A percentile compares a stretch with the other conserved stretches of the same genome.
phyloP scores from a whole-genome alignment of 768 basidiomycete genomes.

The Galerina marginata region DNA sequence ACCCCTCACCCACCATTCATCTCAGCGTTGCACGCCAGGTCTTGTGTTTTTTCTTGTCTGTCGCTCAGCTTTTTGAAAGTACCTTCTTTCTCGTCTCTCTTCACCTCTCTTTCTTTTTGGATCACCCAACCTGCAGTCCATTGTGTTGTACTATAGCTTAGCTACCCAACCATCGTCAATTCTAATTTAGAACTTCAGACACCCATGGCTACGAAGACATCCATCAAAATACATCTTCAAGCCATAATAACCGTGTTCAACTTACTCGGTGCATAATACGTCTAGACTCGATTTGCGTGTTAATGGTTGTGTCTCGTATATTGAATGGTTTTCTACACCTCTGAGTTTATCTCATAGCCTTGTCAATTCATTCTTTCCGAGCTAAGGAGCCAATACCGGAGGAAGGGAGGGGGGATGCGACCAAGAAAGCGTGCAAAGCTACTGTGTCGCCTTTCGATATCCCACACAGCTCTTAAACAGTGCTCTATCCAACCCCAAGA shows the following conservation, averaged over 20 bases:
- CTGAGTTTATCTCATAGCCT: no score
- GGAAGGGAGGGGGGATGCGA: no score
- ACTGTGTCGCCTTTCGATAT: neutral
- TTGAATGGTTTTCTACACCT: no score
- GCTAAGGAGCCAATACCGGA: no score
- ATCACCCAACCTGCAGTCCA: neutral
- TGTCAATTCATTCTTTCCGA: no score
- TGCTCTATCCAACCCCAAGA: neutral
- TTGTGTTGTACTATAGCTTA: slow-evolving; percentile 4
- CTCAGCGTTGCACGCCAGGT: neutral
- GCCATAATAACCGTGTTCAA: no score
- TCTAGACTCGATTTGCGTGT: no score
- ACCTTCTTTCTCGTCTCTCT: neutral
- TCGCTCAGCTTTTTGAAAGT: neutral
- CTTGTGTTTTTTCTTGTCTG: neutral
- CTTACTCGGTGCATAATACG: no score
- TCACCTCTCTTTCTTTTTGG: neutral
- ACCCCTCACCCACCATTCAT: neutral
- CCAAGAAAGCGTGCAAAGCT: neutral
- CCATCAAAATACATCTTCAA: no score
- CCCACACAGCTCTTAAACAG: neutral
- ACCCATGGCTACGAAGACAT: neutral
- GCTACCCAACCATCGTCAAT: slow-evolving; percentile 1
- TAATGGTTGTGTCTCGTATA: no score
- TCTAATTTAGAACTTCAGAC: neutral